Evolutionary conservation across 2,329 filamentous ascomycete species (phyloP).

Genomic region (Xylariaceae sp.): DNA sequence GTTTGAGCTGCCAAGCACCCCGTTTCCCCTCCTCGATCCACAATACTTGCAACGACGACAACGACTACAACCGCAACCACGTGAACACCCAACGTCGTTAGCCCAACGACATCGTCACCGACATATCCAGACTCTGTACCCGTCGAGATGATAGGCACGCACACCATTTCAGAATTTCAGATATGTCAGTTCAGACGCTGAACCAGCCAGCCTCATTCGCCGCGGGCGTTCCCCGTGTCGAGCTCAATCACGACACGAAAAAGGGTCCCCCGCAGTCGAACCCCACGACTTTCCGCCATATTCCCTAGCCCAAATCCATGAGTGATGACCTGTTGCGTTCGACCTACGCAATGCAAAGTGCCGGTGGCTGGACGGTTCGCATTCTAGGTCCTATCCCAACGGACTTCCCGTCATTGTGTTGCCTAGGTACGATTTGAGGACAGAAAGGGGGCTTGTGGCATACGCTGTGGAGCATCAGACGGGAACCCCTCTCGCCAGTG

Average conservation of each 20-base stretch:
- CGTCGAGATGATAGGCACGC: no score
- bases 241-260: not conserved
- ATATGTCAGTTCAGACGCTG: not conserved
- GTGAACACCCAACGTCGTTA: no score
- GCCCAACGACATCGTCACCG: no score
- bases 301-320: not conserved
- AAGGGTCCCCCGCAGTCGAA: not conserved
- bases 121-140: no score
- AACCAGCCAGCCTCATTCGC: not conserved
- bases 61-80: no score
- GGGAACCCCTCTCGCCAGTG: not conserved
- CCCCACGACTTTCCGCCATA: not conserved
- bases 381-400: not conserved
- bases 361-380: not conserved
- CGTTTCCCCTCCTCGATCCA: no score
- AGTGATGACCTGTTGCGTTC: not conserved
- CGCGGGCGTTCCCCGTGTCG: not conserved
- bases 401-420: not conserved
- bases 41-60: no score
- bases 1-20: no score
- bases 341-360: not conserved
- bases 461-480: constrained; percentile 19
- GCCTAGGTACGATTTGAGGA: not conserved
- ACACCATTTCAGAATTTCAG: not conserved
- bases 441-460: not conserved